Conservation (phyloP, 2,329 filamentous ascomycete genomes). For the Colletotrichum sp. region DNA sequence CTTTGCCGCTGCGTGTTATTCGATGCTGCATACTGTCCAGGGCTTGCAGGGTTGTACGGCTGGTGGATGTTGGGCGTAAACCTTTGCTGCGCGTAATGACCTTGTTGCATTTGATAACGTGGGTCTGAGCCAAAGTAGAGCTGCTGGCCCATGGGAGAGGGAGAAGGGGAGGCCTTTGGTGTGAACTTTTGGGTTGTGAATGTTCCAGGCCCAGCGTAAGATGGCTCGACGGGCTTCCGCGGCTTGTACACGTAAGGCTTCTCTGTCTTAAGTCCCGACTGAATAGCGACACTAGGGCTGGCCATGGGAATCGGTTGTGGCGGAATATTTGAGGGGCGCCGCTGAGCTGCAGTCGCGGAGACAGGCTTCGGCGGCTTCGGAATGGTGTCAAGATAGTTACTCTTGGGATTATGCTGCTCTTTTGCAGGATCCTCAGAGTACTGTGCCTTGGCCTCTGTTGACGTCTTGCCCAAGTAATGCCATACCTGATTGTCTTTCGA, state of each 20-base stretch:
- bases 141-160: slow-evolving; percentile 29
- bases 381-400: slow-evolving; percentile 75
- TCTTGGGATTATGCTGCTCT: slow-evolving; percentile 68
- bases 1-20: neutral
- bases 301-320: slow-evolving; percentile 16
- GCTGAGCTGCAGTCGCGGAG: slow-evolving; percentile 30
- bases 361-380: slow-evolving; percentile 53
- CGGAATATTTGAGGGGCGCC: neutral
- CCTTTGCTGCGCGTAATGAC: slow-evolving; percentile 28
- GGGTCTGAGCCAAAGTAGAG: slow-evolving; percentile 32
- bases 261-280: slow-evolving; percentile 32
- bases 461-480: slow-evolving; percentile 85
- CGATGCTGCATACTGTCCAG: neutral
- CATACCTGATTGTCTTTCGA: slow-evolving; percentile 77
- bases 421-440: slow-evolving; percentile 79
- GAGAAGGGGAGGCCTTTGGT: slow-evolving; percentile 29
- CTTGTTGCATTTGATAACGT: slow-evolving; percentile 24
- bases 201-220: slow-evolving; percentile 22
- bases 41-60: neutral
- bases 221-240: slow-evolving; percentile 36
- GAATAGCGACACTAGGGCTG: neutral
- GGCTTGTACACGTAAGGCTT: slow-evolving; percentile 63
- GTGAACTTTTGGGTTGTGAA: slow-evolving; percentile 41
- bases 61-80: slow-evolving; percentile 23
- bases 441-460: slow-evolving; percentile 88